Evolutionary conservation across 192 early-diverging fungal genomes (phyloP).

Genomic region (Phlyctochytrium arcticum): DNA sequence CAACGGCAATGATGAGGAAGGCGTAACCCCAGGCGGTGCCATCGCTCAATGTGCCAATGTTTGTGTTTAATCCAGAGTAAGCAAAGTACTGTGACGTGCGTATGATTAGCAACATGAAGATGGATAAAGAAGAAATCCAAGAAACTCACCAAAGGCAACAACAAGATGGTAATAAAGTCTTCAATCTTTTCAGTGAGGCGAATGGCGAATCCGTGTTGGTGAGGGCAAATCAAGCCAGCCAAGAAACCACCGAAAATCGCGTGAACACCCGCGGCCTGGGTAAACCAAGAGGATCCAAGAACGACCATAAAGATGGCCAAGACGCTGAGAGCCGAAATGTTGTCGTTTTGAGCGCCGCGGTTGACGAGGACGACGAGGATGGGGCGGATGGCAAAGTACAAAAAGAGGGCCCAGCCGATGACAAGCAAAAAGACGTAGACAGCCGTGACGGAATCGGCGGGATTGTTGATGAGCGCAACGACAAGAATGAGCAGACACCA

Average conservation of each 20-base stretch:
- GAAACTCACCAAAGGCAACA: slow-evolving; percentile 72
- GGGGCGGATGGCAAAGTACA: slow-evolving; percentile 67
- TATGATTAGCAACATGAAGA: not conserved
- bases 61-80: slow-evolving; percentile 86
- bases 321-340: slow-evolving; percentile 52
- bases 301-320: slow-evolving; percentile 71
- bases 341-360: slow-evolving; percentile 15
- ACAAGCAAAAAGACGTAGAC: slow-evolving; percentile 78
- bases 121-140: not conserved
- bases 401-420: slow-evolving; percentile 65
- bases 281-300: slow-evolving; percentile 72
- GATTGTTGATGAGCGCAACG: slow-evolving; percentile 83
- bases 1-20: slow-evolving; percentile 69
- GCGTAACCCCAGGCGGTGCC: slow-evolving; percentile 72
- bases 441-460: slow-evolving; percentile 61
- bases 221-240: slow-evolving; percentile 80
- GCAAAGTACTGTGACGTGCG: slow-evolving; percentile 70
- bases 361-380: slow-evolving; percentile 39
- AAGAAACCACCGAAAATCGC: slow-evolving; percentile 93
- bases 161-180: slow-evolving; percentile 79
- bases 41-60: slow-evolving; percentile 69
- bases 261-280: slow-evolving; percentile 84
- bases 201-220: slow-evolving; percentile 82
- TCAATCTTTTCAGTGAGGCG: slow-evolving; percentile 90
- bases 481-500: slow-evolving; percentile 76